Evolutionary conservation across 345 rosid genomes (phyloP), one percentile per base, ranked within the genome.

Genomic region (Populus nigra): DNA sequence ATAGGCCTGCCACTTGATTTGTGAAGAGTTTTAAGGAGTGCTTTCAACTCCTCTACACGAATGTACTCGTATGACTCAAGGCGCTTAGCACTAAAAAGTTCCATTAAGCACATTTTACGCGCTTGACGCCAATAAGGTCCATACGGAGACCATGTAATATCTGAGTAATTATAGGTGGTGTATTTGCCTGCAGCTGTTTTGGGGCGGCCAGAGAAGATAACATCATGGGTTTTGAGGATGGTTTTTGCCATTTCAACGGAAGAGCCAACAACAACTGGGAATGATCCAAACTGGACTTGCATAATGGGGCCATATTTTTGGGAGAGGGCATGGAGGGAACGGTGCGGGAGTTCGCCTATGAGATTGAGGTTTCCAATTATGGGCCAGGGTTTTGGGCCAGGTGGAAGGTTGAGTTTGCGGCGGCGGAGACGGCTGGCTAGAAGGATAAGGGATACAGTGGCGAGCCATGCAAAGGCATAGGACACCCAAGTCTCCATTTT

Each of bases 121-220:
- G 94, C 94, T 65, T 89, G 94, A 1, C 92, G 89, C 91, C 89
- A 88, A 47, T 91, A 91, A 0, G 93, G 81, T 4, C 93, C 96
- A 10, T 91, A 91, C 2, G 87, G 90, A 0, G 93, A 86, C 93
- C 92, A 87, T 0, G 89, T 84, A 49, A 91, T 88, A 65, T 90
- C 86, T 1, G 90, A 86, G 80, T 88, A 90, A 69, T 90, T 88
- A 83, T 84, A 91, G 22, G 93, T 83, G 5, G 91, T 90, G 89
- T 91, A 88, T 57, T 88, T 88, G 5, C 93, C 96, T 9, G 93
- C 88, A 5, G 89, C 89, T 0, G 36, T 78, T 76, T 83, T 82
- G 22, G 90, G 96, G 47, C 96, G 80, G 70, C 73, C 85, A 0
- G 84, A 72, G 39, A 91, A 89, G 76, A 61, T 1, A 22, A 82